Conservation (phyloP, 2,329 filamentous ascomycete genomes). For the Apiospora marii region DNA sequence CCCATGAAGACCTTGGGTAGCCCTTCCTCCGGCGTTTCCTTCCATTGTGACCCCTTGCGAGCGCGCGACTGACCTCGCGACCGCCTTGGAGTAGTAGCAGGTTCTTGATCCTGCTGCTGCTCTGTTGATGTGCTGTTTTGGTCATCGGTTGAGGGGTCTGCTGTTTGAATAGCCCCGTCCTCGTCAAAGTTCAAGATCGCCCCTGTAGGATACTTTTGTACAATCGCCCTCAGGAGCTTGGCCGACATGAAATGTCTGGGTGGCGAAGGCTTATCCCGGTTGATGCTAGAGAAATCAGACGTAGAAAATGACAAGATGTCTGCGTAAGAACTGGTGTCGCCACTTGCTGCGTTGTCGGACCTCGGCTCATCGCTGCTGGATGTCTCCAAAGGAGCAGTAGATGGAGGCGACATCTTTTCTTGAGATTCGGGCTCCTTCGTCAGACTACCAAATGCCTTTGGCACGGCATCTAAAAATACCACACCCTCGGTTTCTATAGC, state of each 20-base stretch:
- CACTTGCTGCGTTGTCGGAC: slow-evolving; percentile 10
- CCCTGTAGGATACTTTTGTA: slow-evolving; percentile 15
- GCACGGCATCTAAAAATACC: slow-evolving; percentile 43
- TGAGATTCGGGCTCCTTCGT: slow-evolving; percentile 1
- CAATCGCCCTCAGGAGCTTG: background rate
- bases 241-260: slow-evolving; percentile 28
- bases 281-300: slow-evolving; percentile 42
- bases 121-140: background rate
- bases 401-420: slow-evolving; percentile 16
- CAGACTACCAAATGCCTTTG: slow-evolving; percentile 28
- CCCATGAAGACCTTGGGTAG: slow-evolving; percentile 38
- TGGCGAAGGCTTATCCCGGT: slow-evolving; percentile 34
- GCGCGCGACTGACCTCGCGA: background rate
- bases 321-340: slow-evolving; percentile 32
- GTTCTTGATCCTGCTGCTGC: background rate
- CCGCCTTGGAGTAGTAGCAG: background rate
- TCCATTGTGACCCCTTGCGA: background rate
- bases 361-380: slow-evolving; percentile 32
- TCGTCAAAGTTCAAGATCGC: slow-evolving; percentile 42
- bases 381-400: background rate
- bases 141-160: slow-evolving; percentile 13
- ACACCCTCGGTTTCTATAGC: slow-evolving; percentile 51
- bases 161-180: slow-evolving; percentile 39
- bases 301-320: slow-evolving; percentile 49
- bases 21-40: slow-evolving; percentile 32